Evolutionary conservation across 108 stramenopile species (phyloP).

Genomic region (Nitzschia sp.): DNA sequence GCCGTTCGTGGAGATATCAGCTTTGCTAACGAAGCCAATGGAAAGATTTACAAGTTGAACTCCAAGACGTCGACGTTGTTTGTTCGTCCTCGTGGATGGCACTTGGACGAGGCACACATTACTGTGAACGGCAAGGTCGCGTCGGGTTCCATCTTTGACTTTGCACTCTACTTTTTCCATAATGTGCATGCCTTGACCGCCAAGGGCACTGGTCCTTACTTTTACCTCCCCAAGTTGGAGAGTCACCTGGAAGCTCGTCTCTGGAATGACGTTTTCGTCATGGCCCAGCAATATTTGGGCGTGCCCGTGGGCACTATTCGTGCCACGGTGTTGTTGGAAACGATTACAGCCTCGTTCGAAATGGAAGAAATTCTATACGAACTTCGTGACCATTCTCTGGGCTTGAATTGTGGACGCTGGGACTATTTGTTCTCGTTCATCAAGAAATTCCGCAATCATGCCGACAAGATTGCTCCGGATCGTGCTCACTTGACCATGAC

Average conservation of each 20-base stretch:
- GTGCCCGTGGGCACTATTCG: conserved; percentile 83
- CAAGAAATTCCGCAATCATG: conserved; percentile 87
- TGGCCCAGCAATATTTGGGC: conserved; percentile 82
- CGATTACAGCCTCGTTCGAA: conserved; percentile 94
- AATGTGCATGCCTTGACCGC: conserved; percentile 70
- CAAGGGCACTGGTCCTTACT: conserved; percentile 86
- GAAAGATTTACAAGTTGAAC: conserved; percentile 84
- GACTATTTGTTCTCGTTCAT: conserved; percentile 95
- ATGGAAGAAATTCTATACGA: conserved; percentile 97
- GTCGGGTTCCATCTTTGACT: conserved; percentile 87
- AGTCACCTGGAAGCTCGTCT: conserved; percentile 88
- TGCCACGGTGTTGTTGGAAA: conserved; percentile 91
- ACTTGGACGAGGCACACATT: conserved; percentile 91
- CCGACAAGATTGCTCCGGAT: conserved; percentile 85
- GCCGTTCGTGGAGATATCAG: conserved; percentile 86
- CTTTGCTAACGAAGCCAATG: conserved; percentile 78
- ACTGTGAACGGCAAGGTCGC: conserved; percentile 83
- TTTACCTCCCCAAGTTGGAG: conserved; percentile 92
- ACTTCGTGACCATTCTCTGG: conserved; percentile 90
- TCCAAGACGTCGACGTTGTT: conserved; percentile 72
- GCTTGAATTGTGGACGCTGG: conserved; percentile 95
- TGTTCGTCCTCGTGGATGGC: conserved; percentile 93
- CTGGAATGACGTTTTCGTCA: conserved; percentile 92
- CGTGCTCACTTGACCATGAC: conserved; percentile 88
- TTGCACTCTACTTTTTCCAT: conserved; percentile 93